Percentiles rank a stretch among this genome's conserved stretches.
Evolutionary conservation across 2,329 filamentous ascomycete genomes (phyloP).

Genomic region (Aspergillus intermedius): DNA sequence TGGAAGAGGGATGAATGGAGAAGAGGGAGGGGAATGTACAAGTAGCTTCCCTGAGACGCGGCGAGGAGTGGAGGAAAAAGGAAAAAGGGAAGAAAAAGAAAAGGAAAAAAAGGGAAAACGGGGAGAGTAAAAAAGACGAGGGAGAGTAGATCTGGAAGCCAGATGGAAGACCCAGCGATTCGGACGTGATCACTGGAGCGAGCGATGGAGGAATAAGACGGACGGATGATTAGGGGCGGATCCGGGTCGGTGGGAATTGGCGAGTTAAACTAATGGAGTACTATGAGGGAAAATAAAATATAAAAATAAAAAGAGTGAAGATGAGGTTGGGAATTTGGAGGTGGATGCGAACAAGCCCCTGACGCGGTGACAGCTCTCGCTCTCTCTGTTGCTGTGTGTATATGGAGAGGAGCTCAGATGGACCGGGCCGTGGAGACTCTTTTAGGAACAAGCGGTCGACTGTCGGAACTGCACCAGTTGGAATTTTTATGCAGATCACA

Average conservation of each 20-base stretch:
- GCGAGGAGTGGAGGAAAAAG: slow-evolving; percentile 4
- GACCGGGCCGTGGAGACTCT: slow-evolving; percentile 20
- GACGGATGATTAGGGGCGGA: slow-evolving; percentile 25
- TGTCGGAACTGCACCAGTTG: not conserved
- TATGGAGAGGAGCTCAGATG: not conserved
- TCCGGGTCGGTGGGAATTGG: slow-evolving; percentile 28
- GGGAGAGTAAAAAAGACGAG: slow-evolving; percentile 1
- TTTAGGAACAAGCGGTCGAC: slow-evolving; percentile 1
- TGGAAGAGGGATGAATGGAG: slow-evolving; percentile 13
- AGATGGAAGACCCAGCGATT: slow-evolving; percentile 23
- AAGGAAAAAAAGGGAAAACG: slow-evolving; percentile 8
- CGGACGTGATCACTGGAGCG: slow-evolving; percentile 23
- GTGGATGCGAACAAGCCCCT: slow-evolving; percentile 20
- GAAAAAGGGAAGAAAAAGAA: slow-evolving; percentile 21
- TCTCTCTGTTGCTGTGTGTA: slow-evolving; percentile 15
- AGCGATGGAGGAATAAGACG: slow-evolving; percentile 10
- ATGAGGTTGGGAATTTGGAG: too few species aligned
- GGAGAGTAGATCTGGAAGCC: slow-evolving; percentile 21
- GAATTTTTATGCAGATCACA: not conserved
- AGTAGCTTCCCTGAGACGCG: slow-evolving; percentile 7
- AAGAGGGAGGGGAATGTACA: slow-evolving; percentile 18
- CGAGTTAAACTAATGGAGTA: slow-evolving; percentile 8
- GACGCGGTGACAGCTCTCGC: slow-evolving; percentile 31
- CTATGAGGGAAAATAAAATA: slow-evolving; percentile 12
- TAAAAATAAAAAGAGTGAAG: slow-evolving; percentile 11